Conservation (phyloP, 169 alveolate genomes). For the Babesia caballi region DNA sequence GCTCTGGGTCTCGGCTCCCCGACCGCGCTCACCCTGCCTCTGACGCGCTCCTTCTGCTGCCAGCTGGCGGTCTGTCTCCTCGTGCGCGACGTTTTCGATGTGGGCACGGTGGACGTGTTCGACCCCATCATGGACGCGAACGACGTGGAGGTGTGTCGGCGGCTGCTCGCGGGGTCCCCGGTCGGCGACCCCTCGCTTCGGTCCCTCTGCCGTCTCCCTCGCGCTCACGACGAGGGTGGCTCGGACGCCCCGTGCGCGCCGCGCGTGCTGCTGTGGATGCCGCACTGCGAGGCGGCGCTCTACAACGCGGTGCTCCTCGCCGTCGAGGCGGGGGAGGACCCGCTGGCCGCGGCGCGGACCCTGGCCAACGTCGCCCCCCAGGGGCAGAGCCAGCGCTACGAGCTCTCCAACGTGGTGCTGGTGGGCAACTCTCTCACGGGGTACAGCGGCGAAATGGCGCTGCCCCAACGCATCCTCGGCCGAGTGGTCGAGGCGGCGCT, state of each 20-base stretch:
- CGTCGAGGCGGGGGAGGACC: constrained; percentile 23
- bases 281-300: constrained; percentile 63
- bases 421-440: constrained; percentile 51
- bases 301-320: constrained; percentile 38
- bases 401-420: constrained; percentile 23
- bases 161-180: not conserved
- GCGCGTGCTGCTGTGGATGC: constrained; percentile 57
- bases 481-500: constrained; percentile 28
- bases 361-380: not conserved
- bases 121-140: constrained; percentile 61
- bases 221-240: not conserved
- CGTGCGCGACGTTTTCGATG: constrained; percentile 4
- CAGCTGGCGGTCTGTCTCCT: constrained; percentile 40
- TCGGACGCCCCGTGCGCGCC: not conserved
- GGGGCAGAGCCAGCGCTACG: not conserved
- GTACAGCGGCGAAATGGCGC: constrained; percentile 7
- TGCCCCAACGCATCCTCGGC: constrained; percentile 2
- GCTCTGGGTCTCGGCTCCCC: constrained; percentile 67
- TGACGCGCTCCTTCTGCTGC: constrained; percentile 31
- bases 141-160: constrained; percentile 41
- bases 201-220: not conserved
- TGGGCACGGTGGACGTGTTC: constrained; percentile 28
- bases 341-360: constrained; percentile 22
- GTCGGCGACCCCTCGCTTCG: not conserved
- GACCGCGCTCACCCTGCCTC: constrained; percentile 26